Evolutionary conservation across 75 land plant genomes (phyloP), one percentile per base, ranked within the genome.

Genomic region (Chamaecyparis obtusa): DNA sequence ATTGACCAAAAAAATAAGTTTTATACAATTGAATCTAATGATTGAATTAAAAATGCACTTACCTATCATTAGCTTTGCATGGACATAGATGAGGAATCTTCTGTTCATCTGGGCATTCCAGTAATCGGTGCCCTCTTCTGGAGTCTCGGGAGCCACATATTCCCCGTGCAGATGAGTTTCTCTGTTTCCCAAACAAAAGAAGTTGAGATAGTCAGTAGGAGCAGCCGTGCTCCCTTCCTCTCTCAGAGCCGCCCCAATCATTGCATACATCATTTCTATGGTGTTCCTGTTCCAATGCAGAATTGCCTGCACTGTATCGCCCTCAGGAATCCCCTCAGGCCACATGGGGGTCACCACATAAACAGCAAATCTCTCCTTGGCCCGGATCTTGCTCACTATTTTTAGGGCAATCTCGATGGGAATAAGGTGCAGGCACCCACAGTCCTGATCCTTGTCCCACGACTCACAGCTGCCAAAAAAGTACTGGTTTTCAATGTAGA

Each of bases 11-110:
- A 39, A 39, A 44, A 5, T 3, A 44, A 44, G 2, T 44, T 5
- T 44, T 44, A 44, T 4, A 5, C 6, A 44, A 44, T 44, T 44
- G 46, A 44, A 44, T 4, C 49, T 49, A 49, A 9, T 83, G 16
- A 21, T 44, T n/a, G 30, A 44, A 3, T 51, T 51, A 51, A 51
- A 51, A 14, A 49, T 3, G 0, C 39, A 10, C 5, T 6, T 91
- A 95, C 99, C 97, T 87, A 97, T 95, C 93, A 97, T 93, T 84
- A 94, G 92, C 87, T 97, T 97, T 74, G 97, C 89, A 69, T 97
- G 99, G 10, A 95, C 99, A 85, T 97, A 95, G 71, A 97, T 88
- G 97, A 97, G 95, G 92, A 94, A 95, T 79, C 99, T 90, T 72
- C 96, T 86, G 71, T 89, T 76, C 46, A 87, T 88, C 39, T 97